Evolutionary conservation across 2,329 filamentous ascomycete genomes (phyloP), one percentile per base, ranked within the genome.

Genomic region (Colletotrichum chlorophyti): DNA sequence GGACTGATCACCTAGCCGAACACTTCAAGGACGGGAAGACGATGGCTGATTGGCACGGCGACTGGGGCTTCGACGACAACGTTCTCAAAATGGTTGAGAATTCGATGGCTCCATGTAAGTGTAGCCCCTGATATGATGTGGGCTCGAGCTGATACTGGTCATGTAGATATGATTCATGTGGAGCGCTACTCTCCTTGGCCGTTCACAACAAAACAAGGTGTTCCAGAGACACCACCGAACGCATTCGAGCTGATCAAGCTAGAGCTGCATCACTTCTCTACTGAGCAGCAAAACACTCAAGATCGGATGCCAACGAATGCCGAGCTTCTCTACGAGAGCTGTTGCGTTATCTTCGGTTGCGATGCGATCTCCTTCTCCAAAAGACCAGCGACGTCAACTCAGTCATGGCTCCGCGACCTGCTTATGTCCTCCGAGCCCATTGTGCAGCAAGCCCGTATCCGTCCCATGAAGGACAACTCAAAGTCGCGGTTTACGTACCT

Each of bases 11-110:
- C 62, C 64, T 77, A 1, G 74, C 74, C 0, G 69, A 73, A 6
- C 74, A 77, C 58, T 77, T 77, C 57, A 74, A 72, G 46, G 65
- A 63, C 6, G 74, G 74, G 14, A 69, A 68, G 37, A 69, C 65
- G 43, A 77, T 77, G 74, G 69, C 69, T 34, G 70, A 75, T 27
- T 77, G 74, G 74, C 70, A 72, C 34, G 74, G 74, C 21, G 73
- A 74, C 35, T 73, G 73, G 69, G 74, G 73, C 52, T 75, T 77
- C 32, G 74, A 75, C 8, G 58, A 65, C 2, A 64, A 68, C 7
- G 65, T 76, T 8, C 60, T 72, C 35, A 68, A 72, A 24, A 68
- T 73, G 50, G 68, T 76, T 27, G 72, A 76, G 58, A 76, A 74
- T 54, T 69, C 72, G 23, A 72, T 76, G 51, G 72, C 72, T n/a